These are phyloP conservation scores for Aspergillus ruber DNA, from an alignment of 2,329 filamentous ascomycete species.

Conservation along the genomic window DNA sequence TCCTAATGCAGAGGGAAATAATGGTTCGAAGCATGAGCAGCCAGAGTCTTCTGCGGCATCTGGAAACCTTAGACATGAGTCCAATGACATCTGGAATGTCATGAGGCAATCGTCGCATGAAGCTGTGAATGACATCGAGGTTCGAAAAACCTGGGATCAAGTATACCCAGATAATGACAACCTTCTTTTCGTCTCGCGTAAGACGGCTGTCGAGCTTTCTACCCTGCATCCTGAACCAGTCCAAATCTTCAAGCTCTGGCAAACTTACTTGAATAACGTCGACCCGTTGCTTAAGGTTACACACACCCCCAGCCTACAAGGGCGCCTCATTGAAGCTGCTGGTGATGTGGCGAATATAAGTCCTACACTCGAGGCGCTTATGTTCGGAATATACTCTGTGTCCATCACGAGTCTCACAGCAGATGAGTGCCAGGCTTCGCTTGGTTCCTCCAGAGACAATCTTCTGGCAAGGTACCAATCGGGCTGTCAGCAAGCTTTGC, in stretches of 20 bases:
- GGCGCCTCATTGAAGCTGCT: slow-evolving; percentile 57
- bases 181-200: slow-evolving; percentile 48
- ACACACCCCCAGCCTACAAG: slow-evolving; percentile 60
- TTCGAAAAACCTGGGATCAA: slow-evolving; percentile 45
- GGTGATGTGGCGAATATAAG: slow-evolving; percentile 50
- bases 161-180: slow-evolving; percentile 39
- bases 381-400: slow-evolving; percentile 61
- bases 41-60: background rate
- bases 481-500: slow-evolving; percentile 43
- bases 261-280: slow-evolving; percentile 63
- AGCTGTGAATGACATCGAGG: slow-evolving; percentile 26
- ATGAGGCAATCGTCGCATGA: slow-evolving; percentile 38
- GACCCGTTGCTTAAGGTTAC: slow-evolving; percentile 64
- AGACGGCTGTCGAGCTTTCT: slow-evolving; percentile 39
- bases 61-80: slow-evolving; percentile 3
- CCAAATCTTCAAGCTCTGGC: slow-evolving; percentile 55
- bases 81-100: slow-evolving; percentile 39
- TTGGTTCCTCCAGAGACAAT: slow-evolving; percentile 32
- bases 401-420: slow-evolving; percentile 51
- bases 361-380: slow-evolving; percentile 57
- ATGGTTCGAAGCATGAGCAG: background rate
- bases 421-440: slow-evolving; percentile 45
- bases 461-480: slow-evolving; percentile 39
- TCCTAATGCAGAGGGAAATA: background rate
- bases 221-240: slow-evolving; percentile 56